Base-by-base conservation (phyloP, 202 grass and related monocot genomes). In the Schoenoplectus tabernaemontani region DNA sequence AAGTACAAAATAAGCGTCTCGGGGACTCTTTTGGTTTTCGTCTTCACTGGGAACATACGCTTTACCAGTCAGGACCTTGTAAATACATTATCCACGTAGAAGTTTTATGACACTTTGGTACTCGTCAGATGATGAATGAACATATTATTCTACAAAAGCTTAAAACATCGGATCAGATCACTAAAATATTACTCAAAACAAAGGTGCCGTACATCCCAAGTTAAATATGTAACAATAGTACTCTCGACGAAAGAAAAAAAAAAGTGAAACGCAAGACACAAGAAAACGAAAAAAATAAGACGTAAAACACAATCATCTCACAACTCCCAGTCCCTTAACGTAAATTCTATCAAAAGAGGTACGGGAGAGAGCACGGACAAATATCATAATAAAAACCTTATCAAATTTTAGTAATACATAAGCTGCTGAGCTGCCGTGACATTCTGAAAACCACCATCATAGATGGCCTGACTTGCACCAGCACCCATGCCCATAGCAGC, bases 391-490 rank as follows among this genome's bases (percentile, higher is more conserved):
- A 51, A 44, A 80, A 80, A 80, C 9, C 24, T 64, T 5, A 78
- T 59, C 57, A 78, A 78, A 59, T 16, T 37, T 78, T 86, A 86
- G 57, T 86, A 86, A 79, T 87, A 87, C 85, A 87, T 87, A 22
- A 87, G 87, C 81, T 88, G 87, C 57, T 93, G 90, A 17, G 82
- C 70, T 12, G 83, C 58, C 1, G 84, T 93, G 46, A 87, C 37
- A 8, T 88, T 86, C 72, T 88, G 93, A 85, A 76, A 93, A 16
- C 91, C 80, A 2, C 91, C 84, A 0, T 97, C 89, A 8, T 88
- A 93, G 66, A 93, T 87, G 28, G 91, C 82, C 86, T 93, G 89
- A 60, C 91, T 90, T 57, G 86, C 87, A 39, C 93, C 88, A 0
- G 85, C 64, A 0, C 87, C 88, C 85, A 93, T 89, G 57, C 85